Conservation (phyloP, 305 asterid species). For the Fraxinus velutina region DNA sequence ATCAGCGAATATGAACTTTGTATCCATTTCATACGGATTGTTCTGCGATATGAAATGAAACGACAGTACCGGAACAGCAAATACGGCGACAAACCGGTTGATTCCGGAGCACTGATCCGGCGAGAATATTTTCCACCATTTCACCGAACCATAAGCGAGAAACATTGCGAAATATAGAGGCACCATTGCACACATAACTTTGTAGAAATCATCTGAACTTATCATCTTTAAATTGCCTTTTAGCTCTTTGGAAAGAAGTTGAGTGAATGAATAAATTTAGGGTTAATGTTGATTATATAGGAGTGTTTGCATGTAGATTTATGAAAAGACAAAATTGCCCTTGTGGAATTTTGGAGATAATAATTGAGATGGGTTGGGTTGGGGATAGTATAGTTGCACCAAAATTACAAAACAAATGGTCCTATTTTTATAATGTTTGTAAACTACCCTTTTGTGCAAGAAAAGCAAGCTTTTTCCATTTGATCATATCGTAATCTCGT, state of each 20-base stretch:
- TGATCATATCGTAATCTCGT: background rate
- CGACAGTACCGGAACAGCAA: conserved; percentile 65
- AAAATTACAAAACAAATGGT: background rate
- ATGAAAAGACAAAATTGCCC: background rate
- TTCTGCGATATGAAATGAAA: conserved; percentile 70
- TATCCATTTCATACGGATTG: conserved; percentile 69
- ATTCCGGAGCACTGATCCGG: conserved; percentile 75
- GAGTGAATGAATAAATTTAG: background rate
- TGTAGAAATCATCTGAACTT: conserved; percentile 49
- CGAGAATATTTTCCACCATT: conserved; percentile 67
- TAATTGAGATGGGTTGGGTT: background rate
- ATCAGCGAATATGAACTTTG: conserved; percentile 55
- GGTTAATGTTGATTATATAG: background rate
- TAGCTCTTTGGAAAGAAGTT: background rate
- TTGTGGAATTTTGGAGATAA: background rate
- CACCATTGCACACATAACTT: conserved; percentile 66
- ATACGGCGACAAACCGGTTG: conserved; percentile 66
- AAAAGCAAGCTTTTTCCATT: background rate
- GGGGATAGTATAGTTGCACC: background rate
- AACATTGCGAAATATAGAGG: conserved; percentile 71
- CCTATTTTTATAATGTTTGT: background rate
- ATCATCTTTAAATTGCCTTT: conserved; percentile 34
- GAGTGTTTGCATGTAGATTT: background rate
- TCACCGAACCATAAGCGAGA: conserved; percentile 58
- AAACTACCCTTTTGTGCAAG: background rate